These are phyloP conservation scores for Conoideocrella luteorostrata DNA, from an alignment of 2,329 filamentous ascomycete species.

Conservation along the genomic window DNA sequence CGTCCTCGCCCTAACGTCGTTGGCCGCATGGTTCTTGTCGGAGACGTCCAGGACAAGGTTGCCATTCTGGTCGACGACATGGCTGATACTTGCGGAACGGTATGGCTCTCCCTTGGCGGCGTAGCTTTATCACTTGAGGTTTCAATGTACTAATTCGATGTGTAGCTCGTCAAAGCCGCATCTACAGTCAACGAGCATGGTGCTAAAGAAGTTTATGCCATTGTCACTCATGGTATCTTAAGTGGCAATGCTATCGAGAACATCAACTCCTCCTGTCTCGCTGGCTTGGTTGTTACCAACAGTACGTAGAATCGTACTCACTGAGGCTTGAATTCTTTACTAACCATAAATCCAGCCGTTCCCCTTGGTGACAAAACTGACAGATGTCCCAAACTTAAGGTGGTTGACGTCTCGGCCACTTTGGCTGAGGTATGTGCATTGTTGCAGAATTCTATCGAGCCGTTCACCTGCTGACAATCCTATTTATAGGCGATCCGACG, in stretches of 20 bases:
- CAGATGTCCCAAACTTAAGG: constrained; percentile 71
- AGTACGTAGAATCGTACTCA: constrained; percentile 34
- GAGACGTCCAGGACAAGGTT: constrained; percentile 82
- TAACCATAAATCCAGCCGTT: constrained; percentile 26
- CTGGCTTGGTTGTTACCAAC: constrained; percentile 82
- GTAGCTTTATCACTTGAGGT: neutral
- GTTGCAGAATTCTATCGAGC: neutral
- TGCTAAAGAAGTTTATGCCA: constrained; percentile 82
- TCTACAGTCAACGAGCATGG: constrained; percentile 82
- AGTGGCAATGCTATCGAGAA: constrained; percentile 84
- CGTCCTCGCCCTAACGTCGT: constrained; percentile 81
- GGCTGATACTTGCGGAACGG: constrained; percentile 90
- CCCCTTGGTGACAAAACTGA: constrained; percentile 69
- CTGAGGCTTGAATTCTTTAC: constrained; percentile 4
- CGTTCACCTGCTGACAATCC: constrained; percentile 6
- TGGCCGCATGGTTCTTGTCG: constrained; percentile 88
- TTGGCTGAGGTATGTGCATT: constrained; percentile 48
- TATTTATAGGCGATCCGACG: constrained; percentile 53
- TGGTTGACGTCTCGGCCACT: constrained; percentile 87
- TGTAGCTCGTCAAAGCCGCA: constrained; percentile 66
- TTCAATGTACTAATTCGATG: constrained; percentile 2
- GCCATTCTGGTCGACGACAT: constrained; percentile 97
- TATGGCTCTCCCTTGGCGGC: constrained; percentile 14
- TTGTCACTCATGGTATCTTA: constrained; percentile 91
- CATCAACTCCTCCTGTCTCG: constrained; percentile 70